Evolutionary conservation across 306 rosid genomes (phyloP).

Genomic region (Hippophae tibetana): DNA sequence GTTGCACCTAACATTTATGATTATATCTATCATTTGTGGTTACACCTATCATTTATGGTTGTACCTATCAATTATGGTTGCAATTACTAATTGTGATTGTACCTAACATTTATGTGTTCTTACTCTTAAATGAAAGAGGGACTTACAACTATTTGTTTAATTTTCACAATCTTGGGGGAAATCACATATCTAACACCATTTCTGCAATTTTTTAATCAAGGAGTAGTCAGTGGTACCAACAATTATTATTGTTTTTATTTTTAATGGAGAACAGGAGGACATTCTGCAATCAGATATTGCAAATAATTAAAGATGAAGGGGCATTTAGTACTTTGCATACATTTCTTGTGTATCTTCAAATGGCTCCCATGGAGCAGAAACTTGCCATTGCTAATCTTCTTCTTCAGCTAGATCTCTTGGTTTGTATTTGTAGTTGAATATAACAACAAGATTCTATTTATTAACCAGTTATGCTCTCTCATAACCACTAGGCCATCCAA

Average conservation of each 20-base stretch:
- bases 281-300: conserved; percentile 56
- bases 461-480: neutral
- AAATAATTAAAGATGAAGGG: conserved; percentile 75
- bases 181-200: too few species aligned
- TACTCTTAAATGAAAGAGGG: too few species aligned
- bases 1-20: too few species aligned
- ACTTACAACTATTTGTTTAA: too few species aligned
- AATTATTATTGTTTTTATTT: neutral
- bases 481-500: neutral
- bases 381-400: conserved; percentile 68
- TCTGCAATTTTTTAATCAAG: too few species aligned
- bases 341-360: conserved; percentile 80
- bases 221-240: neutral
- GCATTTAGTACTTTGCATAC: conserved; percentile 86
- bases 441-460: conserved; percentile 3
- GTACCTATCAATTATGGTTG: too few species aligned
- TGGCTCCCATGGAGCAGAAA: conserved; percentile 87
- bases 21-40: too few species aligned
- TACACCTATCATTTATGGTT: too few species aligned
- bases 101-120: too few species aligned
- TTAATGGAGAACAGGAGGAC: conserved; percentile 45
- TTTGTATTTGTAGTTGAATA: conserved; percentile 24
- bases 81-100: too few species aligned
- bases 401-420: conserved; percentile 96
- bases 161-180: too few species aligned